Evolutionary conservation across 305 asterid species (phyloP), one percentile per base, ranked within the genome.

Genomic region (Rubia balearica): DNA sequence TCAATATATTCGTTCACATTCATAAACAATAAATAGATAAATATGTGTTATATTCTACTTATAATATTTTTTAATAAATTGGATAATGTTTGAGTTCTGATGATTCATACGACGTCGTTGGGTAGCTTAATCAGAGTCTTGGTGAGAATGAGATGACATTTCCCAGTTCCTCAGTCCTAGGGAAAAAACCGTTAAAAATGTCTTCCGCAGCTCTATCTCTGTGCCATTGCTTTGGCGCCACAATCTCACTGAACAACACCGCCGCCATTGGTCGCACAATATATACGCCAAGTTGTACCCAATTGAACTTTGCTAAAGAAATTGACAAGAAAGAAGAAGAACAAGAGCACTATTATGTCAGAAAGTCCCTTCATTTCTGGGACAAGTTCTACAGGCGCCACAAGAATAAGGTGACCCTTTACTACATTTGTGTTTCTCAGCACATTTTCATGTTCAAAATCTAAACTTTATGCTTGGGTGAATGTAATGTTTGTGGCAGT

Each of bases 301-400:
- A 56, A 8, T 24, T 3, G 19, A 45, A 12, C 22, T 4, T 14
- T 41, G 36, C 74, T 41, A 57, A 69, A 40, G 1, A 21, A 1
- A 6, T 1, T 53, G 60, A n/a, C 60, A 53, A 53, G 60, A 53
- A 53, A 53, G 57, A 11, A 10, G 19, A 51, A 62, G 61, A 61
- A 71, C 38, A 53, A 60, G 70, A 67, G 33, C 88, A 76, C 65
- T 72, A 82, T 75, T 85, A 71, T 76, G 74, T 77, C 81, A 80
- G 81, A 66, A 84, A 83, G 55, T 78, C 90, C 72, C 73, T 74
- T 2, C 79, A 78, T 70, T 79, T 67, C 78, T 86, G 96, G 92
- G 86, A 88, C 67, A 86, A 71, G 77, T 90, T 90, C 76, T 88
- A 90, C 85, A 81, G 85, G 83, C 85, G 78, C 81, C 96, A 90